Conservation (phyloP, 1,139 yeast genomes). For the Debaryomyces fabryi region DNA sequence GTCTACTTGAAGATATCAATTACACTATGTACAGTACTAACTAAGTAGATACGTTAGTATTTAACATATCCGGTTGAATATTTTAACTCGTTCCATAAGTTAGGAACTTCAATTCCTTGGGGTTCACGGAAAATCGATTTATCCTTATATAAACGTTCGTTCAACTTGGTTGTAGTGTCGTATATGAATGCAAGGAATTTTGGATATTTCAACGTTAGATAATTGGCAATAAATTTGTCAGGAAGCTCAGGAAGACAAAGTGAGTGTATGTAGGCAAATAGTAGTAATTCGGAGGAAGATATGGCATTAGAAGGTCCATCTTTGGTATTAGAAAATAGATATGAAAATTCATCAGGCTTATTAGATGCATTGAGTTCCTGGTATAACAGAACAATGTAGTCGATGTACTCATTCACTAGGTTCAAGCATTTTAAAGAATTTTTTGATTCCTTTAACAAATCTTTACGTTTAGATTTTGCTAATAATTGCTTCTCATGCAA, state of each 20-base stretch:
- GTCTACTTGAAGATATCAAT: neutral
- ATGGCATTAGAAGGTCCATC: neutral
- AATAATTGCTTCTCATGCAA: slow-evolving; percentile 54
- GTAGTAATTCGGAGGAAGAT: slow-evolving; percentile 24
- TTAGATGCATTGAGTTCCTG: slow-evolving; percentile 16
- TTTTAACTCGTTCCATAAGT: slow-evolving; percentile 37
- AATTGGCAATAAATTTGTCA: slow-evolving; percentile 43
- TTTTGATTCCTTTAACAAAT: slow-evolving; percentile 50
- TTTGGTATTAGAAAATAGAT: neutral
- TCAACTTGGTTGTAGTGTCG: slow-evolving; percentile 4
- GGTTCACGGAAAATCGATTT: slow-evolving; percentile 25
- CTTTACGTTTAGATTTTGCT: slow-evolving; percentile 43
- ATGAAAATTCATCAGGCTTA: neutral
- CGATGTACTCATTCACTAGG: slow-evolving; percentile 37
- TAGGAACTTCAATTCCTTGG: slow-evolving; percentile 35
- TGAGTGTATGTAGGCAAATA: slow-evolving; percentile 43
- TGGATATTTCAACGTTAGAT: slow-evolving; percentile 31
- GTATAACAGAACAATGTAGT: slow-evolving; percentile 25
- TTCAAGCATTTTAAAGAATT: slow-evolving; percentile 55
- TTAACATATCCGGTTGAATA: slow-evolving; percentile 21
- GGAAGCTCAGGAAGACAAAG: slow-evolving; percentile 43
- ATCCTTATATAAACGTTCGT: slow-evolving; percentile 1
- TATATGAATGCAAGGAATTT: slow-evolving; percentile 17
- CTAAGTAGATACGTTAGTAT: slow-evolving; percentile 9
- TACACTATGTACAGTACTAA: neutral